Evolutionary conservation across 2,329 filamentous ascomycete genomes (phyloP).

Genomic region (Trichoderma koningii): DNA sequence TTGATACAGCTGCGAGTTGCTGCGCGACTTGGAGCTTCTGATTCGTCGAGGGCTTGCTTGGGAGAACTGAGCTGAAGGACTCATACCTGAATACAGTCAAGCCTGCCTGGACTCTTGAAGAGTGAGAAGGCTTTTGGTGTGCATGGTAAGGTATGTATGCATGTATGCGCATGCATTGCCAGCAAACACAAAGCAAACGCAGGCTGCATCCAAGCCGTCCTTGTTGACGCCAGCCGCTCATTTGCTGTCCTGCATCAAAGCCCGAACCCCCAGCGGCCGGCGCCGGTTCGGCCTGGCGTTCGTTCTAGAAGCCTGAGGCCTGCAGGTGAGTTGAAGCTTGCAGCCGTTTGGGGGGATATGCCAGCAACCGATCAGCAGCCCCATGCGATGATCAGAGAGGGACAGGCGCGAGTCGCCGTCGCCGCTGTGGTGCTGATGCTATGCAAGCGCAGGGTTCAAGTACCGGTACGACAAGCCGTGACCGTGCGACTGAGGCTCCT

Average conservation of each 20-base stretch:
- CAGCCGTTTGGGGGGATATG: not conserved
- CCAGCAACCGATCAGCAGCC: constrained; percentile 11
- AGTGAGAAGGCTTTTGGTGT: not conserved
- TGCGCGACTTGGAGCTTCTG: no score
- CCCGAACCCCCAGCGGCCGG: not conserved
- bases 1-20: not conserved
- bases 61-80: no score
- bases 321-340: not conserved
- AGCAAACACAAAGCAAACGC: not conserved
- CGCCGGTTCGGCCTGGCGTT: no score
- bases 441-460: not conserved
- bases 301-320: constrained; percentile 11
- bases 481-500: no score
- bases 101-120: no score
- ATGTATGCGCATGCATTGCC: constrained; percentile 6
- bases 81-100: no score
- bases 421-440: no score
- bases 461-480: not conserved
- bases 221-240: not conserved
- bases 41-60: no score
- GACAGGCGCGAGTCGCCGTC: not conserved
- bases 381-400: constrained; percentile 12
- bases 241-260: not conserved
- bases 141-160: not conserved
- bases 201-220: not conserved